phyloP scores from a whole-genome alignment of 2,329 filamentous ascomycete species.

The Botryosphaeria dothidea region DNA sequence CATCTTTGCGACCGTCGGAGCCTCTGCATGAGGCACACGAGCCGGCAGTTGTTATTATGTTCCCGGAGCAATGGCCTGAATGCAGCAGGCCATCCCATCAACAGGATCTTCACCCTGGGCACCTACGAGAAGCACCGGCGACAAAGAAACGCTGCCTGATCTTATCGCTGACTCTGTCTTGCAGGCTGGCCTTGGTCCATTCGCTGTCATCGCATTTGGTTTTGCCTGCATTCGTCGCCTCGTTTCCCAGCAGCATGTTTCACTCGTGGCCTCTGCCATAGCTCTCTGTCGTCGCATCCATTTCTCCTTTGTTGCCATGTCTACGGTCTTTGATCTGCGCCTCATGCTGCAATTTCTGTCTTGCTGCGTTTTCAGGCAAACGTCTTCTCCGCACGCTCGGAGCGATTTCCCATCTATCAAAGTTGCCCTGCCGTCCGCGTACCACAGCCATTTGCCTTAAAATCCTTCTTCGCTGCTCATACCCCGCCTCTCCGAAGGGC shows the following conservation, averaged over 20 bases:
- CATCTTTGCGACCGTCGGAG: not conserved
- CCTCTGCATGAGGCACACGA: not conserved
- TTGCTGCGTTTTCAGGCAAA: not conserved
- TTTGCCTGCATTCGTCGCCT: conserved; percentile 5
- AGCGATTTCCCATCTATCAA: not conserved
- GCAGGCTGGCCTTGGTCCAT: not conserved
- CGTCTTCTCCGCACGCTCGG: not conserved
- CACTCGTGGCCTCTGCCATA: not conserved
- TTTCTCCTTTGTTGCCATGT: not conserved
- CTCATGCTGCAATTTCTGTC: not conserved
- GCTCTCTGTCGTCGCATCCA: not conserved
- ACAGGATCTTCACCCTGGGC: not conserved
- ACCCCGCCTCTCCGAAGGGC: not conserved
- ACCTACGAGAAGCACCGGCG: not conserved
- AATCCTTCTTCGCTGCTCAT: not conserved
- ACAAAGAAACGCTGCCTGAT: not conserved
- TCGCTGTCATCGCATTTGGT: not conserved
- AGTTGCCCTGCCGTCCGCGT: not conserved
- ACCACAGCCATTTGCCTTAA: not conserved
- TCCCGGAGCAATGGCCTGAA: conserved; percentile 6
- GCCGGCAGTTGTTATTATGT: not conserved
- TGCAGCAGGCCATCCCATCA: not conserved
- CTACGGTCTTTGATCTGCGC: not conserved
- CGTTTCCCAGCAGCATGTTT: not conserved
- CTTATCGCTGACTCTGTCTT: not conserved